These are phyloP conservation scores for Jasminum sambac DNA, from an alignment of 257 asterid species.

Conservation along the genomic window DNA sequence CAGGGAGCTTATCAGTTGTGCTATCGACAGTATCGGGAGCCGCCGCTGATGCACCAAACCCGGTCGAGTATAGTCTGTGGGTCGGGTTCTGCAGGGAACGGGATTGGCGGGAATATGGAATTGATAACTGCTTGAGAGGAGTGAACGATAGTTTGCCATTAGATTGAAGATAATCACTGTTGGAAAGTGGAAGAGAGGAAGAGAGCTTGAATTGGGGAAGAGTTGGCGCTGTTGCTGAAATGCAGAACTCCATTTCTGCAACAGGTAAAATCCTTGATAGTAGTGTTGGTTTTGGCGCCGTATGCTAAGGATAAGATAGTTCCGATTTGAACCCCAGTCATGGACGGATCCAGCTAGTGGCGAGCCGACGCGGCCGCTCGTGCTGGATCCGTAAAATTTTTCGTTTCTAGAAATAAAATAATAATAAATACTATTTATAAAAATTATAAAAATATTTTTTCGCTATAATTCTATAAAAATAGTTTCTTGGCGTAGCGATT, in stretches of 20 bases:
- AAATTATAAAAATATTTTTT: no score
- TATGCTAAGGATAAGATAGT: neutral
- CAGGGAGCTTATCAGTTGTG: constrained; percentile 67
- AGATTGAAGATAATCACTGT: constrained; percentile 33
- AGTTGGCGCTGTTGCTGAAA: constrained; percentile 41
- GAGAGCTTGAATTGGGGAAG: constrained; percentile 38
- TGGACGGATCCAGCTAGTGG: no score
- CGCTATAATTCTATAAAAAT: no score
- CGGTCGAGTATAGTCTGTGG: constrained; percentile 10
- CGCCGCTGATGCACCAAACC: constrained; percentile 48
- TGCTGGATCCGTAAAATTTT: no score
- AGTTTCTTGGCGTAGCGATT: no score
- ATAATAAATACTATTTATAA: no score
- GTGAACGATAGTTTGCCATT: constrained; percentile 26
- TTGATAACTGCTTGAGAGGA: constrained; percentile 25
- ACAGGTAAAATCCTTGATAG: neutral
- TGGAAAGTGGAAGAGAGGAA: constrained; percentile 29
- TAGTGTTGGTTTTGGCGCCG: neutral
- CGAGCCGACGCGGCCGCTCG: no score
- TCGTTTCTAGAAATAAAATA: no score
- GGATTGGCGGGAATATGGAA: constrained; percentile 49
- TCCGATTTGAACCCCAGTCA: neutral
- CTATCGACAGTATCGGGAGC: constrained; percentile 40
- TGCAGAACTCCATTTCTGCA: constrained; percentile 55
- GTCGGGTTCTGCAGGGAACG: constrained; percentile 20